Conservation (phyloP, 805 yeast species). For the Peterozyma xylosa region DNA sequence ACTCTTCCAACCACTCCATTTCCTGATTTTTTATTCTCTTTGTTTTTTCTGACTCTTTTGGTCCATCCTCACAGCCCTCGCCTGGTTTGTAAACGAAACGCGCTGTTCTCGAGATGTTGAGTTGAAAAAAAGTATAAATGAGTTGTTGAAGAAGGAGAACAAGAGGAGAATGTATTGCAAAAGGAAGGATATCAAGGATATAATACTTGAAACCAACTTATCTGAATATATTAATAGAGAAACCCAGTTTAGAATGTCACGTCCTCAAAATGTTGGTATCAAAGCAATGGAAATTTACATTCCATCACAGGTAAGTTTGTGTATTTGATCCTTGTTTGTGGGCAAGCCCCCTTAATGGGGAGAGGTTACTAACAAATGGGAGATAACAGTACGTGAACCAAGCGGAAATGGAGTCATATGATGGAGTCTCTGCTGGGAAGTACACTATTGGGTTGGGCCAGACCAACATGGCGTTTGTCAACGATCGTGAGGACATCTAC, state of each 20-base stretch:
- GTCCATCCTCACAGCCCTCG: no score
- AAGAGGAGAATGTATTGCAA: no score
- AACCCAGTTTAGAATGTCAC: constrained; percentile 17
- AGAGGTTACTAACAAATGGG: constrained; percentile 1
- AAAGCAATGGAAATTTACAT: constrained; percentile 91
- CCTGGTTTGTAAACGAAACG: no score
- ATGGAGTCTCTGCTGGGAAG: constrained; percentile 87
- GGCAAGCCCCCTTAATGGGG: neutral
- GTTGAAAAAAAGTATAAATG: neutral
- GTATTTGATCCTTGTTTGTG: neutral
- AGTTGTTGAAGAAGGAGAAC: neutral
- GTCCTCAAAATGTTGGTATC: constrained; percentile 88
- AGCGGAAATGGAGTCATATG: constrained; percentile 75
- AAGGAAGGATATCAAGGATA: no score
- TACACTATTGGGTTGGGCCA: constrained; percentile 98
- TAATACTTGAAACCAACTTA: no score
- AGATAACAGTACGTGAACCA: constrained; percentile 62
- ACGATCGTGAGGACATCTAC: constrained; percentile 96
- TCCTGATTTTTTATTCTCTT: no score
- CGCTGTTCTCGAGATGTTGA: neutral
- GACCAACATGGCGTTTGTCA: constrained; percentile 95
- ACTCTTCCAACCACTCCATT: no score
- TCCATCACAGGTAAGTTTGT: constrained; percentile 60
- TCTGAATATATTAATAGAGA: neutral
- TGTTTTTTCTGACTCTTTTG: no score